Evolutionary conservation across 1,284 basidiomycete genomes (phyloP), one percentile per base, ranked within the genome.

Genomic region (Leucoagaricus sp.): DNA sequence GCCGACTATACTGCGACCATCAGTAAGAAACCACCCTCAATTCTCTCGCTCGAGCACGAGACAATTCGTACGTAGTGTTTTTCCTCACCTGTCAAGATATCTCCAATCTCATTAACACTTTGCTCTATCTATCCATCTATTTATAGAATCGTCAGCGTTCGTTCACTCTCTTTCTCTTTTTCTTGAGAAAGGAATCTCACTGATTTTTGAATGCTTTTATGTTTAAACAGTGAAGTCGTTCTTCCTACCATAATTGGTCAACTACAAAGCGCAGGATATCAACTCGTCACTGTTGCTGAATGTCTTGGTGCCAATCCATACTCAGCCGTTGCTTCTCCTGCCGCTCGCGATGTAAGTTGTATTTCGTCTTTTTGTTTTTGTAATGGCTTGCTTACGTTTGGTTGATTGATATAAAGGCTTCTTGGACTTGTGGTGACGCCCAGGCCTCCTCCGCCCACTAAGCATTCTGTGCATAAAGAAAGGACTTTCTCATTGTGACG

Each of bases 211-310:
- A n/a, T n/a, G n/a, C n/a, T n/a, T 21, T 5, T 36, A n/a, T 41
- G 28, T n/a, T n/a, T n/a, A n/a, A n/a, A 9, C 49, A 71, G 69
- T 21, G 59, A 68, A 44, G 59, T 66, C 25, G 67, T 73, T 26
- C 55, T 75, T n/a, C 74, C 74, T 0, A 67, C 70, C 57, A 69
- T 68, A 12, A 69, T 72, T 48, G 31, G 57, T 5, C 61, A 59
- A 26, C 62, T 73, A 21, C 58, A 70, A 55, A 62, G 31, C 9
- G 63, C 64, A 12, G 67, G 74, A 1, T 77, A 75, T 60, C 62
- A 68, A 23, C 70, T 81, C 33, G 78, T 77, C 46, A 78, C 76
- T 9, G 65, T 81, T 12, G 74, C 78, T 1, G 75, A 79, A 55
- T 81, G 79, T 57, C 62, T 81, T 1, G 75, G 72, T 15, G 60